These are phyloP conservation scores for Ustilago cynodontis DNA, from an alignment of 1,284 basidiomycete genomes.

Conservation along the genomic window DNA sequence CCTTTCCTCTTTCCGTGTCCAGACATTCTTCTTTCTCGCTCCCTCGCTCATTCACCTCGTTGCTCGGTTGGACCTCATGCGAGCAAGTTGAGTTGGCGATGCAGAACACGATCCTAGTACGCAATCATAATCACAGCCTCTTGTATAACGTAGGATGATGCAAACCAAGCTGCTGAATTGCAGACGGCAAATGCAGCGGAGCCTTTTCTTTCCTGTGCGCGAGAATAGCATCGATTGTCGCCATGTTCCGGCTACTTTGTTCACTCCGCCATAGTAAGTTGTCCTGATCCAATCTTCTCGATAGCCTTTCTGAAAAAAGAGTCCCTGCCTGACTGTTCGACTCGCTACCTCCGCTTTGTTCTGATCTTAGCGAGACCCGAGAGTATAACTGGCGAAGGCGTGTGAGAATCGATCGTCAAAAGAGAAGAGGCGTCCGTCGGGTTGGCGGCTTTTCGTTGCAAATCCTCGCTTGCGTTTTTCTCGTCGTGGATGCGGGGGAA, in stretches of 20 bases:
- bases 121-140: neutral
- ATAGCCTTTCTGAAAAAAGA: neutral
- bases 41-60: neutral
- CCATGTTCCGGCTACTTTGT: neutral
- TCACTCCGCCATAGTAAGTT: neutral
- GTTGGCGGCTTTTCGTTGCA: constrained; percentile 1
- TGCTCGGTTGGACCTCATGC: constrained; percentile 2
- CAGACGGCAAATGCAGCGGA: neutral
- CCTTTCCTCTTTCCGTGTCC: neutral
- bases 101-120: constrained; percentile 14
- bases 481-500: constrained; percentile 14
- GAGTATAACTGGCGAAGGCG: neutral
- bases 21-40: neutral
- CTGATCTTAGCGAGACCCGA: too few relatives aligned
- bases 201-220: neutral
- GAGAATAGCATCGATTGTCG: neutral
- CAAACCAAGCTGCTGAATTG: neutral
- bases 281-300: neutral
- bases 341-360: too few relatives aligned
- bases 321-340: too few relatives aligned
- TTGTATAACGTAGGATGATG: neutral
- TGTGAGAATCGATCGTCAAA: neutral
- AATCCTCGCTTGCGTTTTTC: constrained; percentile 2
- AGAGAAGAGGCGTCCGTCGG: constrained; percentile 3
- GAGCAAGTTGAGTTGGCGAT: constrained; percentile 3